Evolutionary conservation across 805 yeast species (phyloP), one percentile per base, ranked within the genome.

Genomic region (Saccharomycopsis olivae): DNA sequence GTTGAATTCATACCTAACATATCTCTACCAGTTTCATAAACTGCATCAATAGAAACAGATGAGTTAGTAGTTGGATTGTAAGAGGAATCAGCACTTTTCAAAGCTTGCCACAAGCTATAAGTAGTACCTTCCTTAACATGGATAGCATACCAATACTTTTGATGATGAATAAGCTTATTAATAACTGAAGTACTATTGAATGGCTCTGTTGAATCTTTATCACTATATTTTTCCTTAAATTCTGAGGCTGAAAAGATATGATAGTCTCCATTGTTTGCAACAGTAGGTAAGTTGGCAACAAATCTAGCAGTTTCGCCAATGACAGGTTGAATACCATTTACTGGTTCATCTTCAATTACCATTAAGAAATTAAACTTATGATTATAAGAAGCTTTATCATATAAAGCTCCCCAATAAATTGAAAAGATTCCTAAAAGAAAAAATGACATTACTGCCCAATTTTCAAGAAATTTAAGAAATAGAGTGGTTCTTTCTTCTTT

Each of bases 1-100:
- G 65, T 50, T 8, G 47, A 53, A 62, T 76, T 63, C 24, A 69
- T 66, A 15, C 61, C 48, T 28, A 71, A 64, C 71, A 23, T 23
- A 52, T 81, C 88, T 50, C 87, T 62, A 3, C 80, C 83, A 1
- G 80, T 67, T 54, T 78, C 83, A 52, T 70, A 78, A 35, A 65
- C 53, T 4, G 64, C 57, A n/a, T 60, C 51, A 8, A 74, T 55
- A 29, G 66, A 53, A 16, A 36, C 21, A 9, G 41, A 13, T 9
- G 28, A 14, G 10, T 23, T 10, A 8, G 10, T 8, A 23, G 6
- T 23, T 23, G 25, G 25, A 24, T 33, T 34, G 21, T 36, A 40
- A 4, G 16, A 10, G 16, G 49, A 46, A 2, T 43, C 20, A 1
- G 51, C 44, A 17, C 48, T 39, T 6, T 35, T 38, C 9, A 39